Percentiles rank a stretch among this genome's conserved stretches.
Evolutionary conservation across 176 grass and related monocot species (phyloP).

Genomic region (Carex littledalei): DNA sequence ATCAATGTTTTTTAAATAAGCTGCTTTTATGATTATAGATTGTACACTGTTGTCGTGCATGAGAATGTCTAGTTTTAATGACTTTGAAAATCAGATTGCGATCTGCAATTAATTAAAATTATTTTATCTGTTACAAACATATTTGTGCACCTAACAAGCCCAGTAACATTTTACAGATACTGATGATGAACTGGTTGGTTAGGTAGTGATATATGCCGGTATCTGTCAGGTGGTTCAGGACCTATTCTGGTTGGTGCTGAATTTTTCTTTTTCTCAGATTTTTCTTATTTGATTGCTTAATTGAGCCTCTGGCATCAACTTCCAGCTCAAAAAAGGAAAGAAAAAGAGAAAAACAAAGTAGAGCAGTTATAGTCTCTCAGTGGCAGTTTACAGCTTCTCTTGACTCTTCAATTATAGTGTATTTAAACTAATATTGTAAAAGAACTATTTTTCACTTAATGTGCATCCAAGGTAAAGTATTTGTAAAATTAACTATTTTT

Average conservation of each 20-base stretch:
- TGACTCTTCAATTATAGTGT: background rate
- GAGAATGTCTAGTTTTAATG: background rate
- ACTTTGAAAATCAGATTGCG: background rate
- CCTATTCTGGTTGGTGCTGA: background rate
- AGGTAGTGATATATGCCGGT: background rate
- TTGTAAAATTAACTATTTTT: slow-evolving; percentile 8
- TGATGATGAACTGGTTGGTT: background rate
- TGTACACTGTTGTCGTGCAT: background rate
- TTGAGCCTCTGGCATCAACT: background rate
- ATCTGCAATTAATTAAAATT: background rate
- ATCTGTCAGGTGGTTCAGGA: background rate
- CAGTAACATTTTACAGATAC: background rate
- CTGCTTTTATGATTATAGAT: background rate
- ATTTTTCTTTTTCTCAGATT: background rate
- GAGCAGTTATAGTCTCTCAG: background rate
- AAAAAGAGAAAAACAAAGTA: background rate
- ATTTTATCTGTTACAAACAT: background rate
- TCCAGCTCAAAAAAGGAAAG: background rate
- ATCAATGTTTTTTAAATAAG: background rate
- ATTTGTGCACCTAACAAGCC: background rate
- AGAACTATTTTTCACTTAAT: background rate
- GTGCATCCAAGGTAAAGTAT: background rate
- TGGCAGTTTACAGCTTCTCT: background rate
- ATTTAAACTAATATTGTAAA: background rate
- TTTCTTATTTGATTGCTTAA: background rate